These are phyloP conservation scores for Nitzschia sp. DNA, from an alignment of 108 stramenopile genomes.

Conservation along the genomic window DNA sequence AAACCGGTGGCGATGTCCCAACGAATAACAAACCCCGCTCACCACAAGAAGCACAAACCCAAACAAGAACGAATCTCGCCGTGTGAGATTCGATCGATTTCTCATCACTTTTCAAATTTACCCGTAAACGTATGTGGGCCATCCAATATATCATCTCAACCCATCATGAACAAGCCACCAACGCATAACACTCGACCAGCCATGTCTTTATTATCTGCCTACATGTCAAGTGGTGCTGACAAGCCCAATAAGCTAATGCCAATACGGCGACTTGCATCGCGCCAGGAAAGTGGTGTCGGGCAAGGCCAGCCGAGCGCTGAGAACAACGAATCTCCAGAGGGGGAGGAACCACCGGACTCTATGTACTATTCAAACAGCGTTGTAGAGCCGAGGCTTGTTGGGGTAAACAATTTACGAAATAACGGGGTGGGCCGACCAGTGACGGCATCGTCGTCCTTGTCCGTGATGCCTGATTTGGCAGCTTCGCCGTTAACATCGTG, in stretches of 20 bases:
- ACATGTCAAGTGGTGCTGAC: neutral
- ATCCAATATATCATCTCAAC: too few relatives aligned
- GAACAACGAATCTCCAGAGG: neutral
- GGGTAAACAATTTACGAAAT: too few relatives aligned
- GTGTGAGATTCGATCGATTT: too few relatives aligned
- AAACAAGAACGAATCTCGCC: too few relatives aligned
- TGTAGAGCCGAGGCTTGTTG: too few relatives aligned
- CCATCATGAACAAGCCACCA: neutral
- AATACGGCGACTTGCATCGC: neutral
- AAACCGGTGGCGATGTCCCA: too few relatives aligned
- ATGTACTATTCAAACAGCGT: conserved; percentile 1
- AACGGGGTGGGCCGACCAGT: too few relatives aligned
- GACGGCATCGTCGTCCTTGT: neutral
- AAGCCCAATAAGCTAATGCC: neutral
- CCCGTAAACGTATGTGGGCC: too few relatives aligned
- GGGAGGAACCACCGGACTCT: conserved; percentile 5
- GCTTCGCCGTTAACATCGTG: conserved; percentile 11
- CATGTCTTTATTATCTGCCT: neutral
- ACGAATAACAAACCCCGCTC: too few relatives aligned
- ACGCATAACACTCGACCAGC: neutral
- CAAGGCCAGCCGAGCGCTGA: too few relatives aligned
- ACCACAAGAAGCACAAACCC: too few relatives aligned
- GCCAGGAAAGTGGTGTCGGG: neutral
- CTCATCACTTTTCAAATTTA: too few relatives aligned
- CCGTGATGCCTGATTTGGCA: neutral